A percentile compares a stretch with the other conserved stretches of the same genome.
Evolutionary conservation across 2,329 filamentous ascomycete genomes (phyloP).

Genomic region (Colletotrichum destructivum): DNA sequence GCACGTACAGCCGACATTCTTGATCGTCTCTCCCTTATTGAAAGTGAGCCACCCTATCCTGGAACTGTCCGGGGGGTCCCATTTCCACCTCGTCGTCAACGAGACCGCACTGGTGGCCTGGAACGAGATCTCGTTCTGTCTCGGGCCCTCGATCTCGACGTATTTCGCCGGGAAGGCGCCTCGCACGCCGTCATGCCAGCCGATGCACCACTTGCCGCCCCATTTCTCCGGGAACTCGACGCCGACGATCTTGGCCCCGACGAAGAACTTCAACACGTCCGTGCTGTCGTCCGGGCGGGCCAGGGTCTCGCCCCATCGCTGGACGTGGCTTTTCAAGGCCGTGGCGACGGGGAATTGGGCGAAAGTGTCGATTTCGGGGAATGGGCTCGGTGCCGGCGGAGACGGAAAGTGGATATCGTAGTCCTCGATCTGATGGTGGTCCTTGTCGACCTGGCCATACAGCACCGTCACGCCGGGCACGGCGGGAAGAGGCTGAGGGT

Average conservation of each 20-base stretch:
- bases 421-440: conserved; percentile 45
- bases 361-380: conserved; percentile 47
- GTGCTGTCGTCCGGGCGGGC: conserved; percentile 51
- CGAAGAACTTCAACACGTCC: conserved; percentile 57
- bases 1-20: conserved; percentile 57
- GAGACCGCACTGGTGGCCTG: conserved; percentile 34
- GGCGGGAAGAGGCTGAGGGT: conserved; percentile 57
- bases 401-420: conserved; percentile 57
- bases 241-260: conserved; percentile 51
- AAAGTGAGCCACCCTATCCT: conserved; percentile 47
- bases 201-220: conserved; percentile 54
- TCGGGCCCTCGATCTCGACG: conserved; percentile 48
- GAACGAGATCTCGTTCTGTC: conserved; percentile 39
- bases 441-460: conserved; percentile 50
- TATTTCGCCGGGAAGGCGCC: conserved; percentile 49
- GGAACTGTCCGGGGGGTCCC: conserved; percentile 42
- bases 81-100: conserved; percentile 51
- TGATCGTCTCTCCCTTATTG: conserved; percentile 65
- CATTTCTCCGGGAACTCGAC: conserved; percentile 53
- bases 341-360: conserved; percentile 52
- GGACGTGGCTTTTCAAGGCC: conserved; percentile 53
- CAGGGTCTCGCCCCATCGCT: conserved; percentile 52
- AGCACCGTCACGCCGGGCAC: conserved; percentile 55
- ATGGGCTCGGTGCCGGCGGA: conserved; percentile 44
- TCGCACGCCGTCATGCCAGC: conserved; percentile 52